phyloP scores from a whole-genome alignment of 257 asterid genomes.

The Jasminum sambac region DNA sequence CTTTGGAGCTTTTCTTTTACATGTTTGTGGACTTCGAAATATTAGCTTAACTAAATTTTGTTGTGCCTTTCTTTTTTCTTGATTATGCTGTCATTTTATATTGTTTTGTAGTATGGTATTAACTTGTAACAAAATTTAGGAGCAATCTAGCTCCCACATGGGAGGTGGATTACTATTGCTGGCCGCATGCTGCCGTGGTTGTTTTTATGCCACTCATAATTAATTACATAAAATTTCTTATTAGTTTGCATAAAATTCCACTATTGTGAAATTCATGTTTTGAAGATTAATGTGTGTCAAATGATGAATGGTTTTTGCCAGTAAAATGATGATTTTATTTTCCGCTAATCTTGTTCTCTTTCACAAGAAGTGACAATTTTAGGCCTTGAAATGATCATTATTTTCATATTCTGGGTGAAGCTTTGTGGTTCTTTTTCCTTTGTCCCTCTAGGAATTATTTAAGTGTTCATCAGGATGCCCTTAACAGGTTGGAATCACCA shows the following conservation, averaged over 20 bases:
- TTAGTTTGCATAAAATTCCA: background rate
- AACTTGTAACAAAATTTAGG: background rate
- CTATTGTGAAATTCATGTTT: background rate
- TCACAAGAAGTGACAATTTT: background rate
- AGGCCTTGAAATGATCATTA: background rate
- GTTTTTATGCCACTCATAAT: background rate
- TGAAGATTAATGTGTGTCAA: conserved; percentile 1
- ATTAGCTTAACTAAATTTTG: background rate
- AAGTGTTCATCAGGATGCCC: conserved; percentile 16
- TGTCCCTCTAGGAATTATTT: conserved; percentile 11
- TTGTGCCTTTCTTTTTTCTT: background rate
- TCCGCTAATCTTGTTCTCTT: background rate
- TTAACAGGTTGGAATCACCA: conserved; percentile 78
- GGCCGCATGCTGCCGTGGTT: background rate
- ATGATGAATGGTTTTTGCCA: background rate
- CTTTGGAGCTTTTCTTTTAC: background rate
- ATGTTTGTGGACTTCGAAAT: background rate
- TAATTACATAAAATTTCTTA: background rate
- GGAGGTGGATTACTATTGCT: background rate
- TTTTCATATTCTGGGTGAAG: background rate
- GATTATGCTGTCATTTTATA: background rate
- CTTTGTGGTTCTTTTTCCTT: background rate
- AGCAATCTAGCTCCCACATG: background rate
- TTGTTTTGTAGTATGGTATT: background rate
- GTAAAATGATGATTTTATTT: background rate